Evolutionary conservation across 371 early-diverging fungal species (phyloP).

Genomic region (Mortierella sp.): DNA sequence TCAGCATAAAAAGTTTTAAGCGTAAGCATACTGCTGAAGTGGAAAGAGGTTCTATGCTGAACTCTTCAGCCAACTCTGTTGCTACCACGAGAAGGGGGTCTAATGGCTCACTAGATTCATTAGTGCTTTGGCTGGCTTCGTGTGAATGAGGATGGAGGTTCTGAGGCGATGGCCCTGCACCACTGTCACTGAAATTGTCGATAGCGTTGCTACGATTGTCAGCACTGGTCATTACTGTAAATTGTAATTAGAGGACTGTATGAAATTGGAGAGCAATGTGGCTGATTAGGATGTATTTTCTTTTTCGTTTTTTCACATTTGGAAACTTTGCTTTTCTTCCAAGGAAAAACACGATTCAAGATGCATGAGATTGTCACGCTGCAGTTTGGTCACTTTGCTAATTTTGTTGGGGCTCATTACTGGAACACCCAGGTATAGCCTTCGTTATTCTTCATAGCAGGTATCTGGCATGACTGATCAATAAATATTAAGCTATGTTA

Average conservation of each 20-base stretch:
- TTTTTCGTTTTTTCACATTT: background rate
- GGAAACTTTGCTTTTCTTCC: background rate
- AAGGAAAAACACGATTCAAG: background rate
- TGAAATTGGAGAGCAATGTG: constrained; percentile 1
- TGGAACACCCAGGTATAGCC: constrained; percentile 88
- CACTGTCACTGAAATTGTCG: background rate
- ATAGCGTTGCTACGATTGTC: background rate
- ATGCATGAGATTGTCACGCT: constrained; percentile 91
- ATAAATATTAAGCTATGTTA: no score
- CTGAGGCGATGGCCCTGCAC: background rate
- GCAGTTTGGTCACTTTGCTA: constrained; percentile 88
- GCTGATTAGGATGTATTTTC: constrained; percentile 2
- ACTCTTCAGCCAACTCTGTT: constrained; percentile 37
- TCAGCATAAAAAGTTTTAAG: background rate
- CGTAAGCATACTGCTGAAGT: constrained; percentile 32
- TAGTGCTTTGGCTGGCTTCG: background rate
- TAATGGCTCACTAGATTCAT: constrained; percentile 4
- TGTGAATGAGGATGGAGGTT: background rate
- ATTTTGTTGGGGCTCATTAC: constrained; percentile 91
- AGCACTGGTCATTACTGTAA: background rate
- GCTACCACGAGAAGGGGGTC: constrained; percentile 17
- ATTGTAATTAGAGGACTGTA: background rate
- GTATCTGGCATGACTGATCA: background rate
- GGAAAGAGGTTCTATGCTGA: constrained; percentile 40
- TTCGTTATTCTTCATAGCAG: background rate